Evolutionary conservation across 2,329 filamentous ascomycete genomes (phyloP).

Genomic region (Orbilia oligospora): DNA sequence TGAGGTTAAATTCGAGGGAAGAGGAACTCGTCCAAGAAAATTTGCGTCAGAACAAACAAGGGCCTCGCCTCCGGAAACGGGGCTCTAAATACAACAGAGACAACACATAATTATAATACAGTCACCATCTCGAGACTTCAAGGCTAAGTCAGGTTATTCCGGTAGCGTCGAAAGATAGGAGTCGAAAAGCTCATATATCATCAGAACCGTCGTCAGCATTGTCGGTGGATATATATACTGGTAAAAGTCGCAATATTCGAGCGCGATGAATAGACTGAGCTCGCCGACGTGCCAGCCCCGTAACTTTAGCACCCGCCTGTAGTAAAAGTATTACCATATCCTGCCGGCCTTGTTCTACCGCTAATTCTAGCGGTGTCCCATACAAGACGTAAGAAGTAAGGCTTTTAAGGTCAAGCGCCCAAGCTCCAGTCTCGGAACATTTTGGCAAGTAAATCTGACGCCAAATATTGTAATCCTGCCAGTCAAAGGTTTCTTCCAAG

Average conservation of each 20-base stretch:
- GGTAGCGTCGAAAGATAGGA: no score
- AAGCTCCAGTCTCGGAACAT: neutral
- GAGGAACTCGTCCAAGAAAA: slow-evolving; percentile 60
- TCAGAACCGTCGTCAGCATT: neutral
- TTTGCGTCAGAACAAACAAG: slow-evolving; percentile 58
- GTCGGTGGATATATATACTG: neutral
- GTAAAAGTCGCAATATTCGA: neutral
- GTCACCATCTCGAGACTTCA: no score
- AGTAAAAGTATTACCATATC: neutral
- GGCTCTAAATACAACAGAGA: slow-evolving; percentile 27
- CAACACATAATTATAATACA: no score
- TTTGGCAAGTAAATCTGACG: no score
- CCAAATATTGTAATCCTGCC: no score
- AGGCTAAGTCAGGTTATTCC: no score
- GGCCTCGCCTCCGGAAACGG: slow-evolving; percentile 44
- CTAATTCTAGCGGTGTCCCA: neutral
- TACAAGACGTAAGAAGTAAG: no score
- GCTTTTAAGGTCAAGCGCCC: no score
- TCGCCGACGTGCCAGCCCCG: neutral
- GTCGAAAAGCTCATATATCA: no score
- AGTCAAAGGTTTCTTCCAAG: no score
- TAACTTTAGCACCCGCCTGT: neutral
- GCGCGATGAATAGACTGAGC: neutral
- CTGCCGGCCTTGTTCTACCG: neutral
- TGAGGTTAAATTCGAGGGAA: slow-evolving; percentile 45